Evolutionary conservation across 305 asterid genomes (phyloP).

Genomic region (Fraxinus sp.): DNA sequence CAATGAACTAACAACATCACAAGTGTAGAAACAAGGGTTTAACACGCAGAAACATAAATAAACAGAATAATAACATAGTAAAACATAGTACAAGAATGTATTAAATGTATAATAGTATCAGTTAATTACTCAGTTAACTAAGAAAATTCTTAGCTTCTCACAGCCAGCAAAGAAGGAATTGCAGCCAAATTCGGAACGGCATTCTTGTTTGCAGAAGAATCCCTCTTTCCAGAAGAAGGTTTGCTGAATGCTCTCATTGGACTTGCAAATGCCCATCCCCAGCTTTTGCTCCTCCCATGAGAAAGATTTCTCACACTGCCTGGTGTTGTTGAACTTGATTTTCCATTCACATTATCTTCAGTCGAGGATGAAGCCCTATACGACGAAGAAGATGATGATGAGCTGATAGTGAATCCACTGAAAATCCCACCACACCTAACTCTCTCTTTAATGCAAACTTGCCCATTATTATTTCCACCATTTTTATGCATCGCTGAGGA

Average conservation of each 20-base stretch:
- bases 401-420: conserved; percentile 77
- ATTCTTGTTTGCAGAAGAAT: conserved; percentile 45
- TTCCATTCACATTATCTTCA: conserved; percentile 48
- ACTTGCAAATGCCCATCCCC: conserved; percentile 98
- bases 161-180: conserved; percentile 78
- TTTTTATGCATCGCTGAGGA: conserved; percentile 36
- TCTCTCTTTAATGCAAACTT: conserved; percentile 70
- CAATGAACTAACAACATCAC: conserved; percentile 21
- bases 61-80: conserved; percentile 32
- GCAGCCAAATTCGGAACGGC: conserved; percentile 71
- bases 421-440: conserved; percentile 88
- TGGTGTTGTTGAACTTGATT: conserved; percentile 32
- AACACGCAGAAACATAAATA: conserved; percentile 19
- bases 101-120: conserved; percentile 30
- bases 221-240: conserved; percentile 55
- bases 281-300: conserved; percentile 81
- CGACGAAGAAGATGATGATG: conserved; percentile 79
- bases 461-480: conserved; percentile 37
- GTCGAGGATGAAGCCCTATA: conserved; percentile 53
- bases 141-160: conserved; percentile 41
- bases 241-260: conserved; percentile 85
- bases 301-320: conserved; percentile 37
- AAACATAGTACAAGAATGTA: conserved; percentile 36
- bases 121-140: conserved; percentile 24
- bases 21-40: conserved; percentile 17